Evolutionary conservation across 257 asterid genomes (phyloP).

Genomic region (Cinchona pubescens): DNA sequence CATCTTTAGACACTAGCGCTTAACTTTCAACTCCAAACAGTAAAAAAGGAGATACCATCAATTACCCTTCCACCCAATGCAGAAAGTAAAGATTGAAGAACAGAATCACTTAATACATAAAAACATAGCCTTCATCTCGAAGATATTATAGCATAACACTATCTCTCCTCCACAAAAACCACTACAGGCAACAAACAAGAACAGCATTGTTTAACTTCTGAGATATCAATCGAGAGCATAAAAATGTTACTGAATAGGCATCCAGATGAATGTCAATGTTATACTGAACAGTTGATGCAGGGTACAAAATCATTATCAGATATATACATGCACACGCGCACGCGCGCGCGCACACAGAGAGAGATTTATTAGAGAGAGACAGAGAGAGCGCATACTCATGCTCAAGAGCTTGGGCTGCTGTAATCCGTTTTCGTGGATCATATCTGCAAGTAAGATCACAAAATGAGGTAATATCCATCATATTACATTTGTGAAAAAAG

Average conservation of each 20-base stretch:
- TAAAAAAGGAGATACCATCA: not conserved
- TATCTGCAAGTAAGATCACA: slow-evolving; percentile 59
- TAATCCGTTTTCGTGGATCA: slow-evolving; percentile 87
- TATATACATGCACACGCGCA: not conserved
- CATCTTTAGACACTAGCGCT: too few species aligned
- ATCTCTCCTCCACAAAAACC: not conserved
- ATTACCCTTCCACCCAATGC: not conserved
- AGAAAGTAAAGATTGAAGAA: not conserved
- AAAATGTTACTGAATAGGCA: not conserved
- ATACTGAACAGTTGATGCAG: not conserved
- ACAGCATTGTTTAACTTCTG: not conserved
- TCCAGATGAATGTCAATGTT: not conserved
- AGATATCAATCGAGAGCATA: not conserved
- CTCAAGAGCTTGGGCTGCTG: slow-evolving; percentile 95
- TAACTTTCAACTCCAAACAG: not conserved
- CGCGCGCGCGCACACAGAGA: not conserved
- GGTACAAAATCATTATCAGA: not conserved
- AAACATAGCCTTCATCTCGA: not conserved
- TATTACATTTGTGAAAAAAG: not conserved
- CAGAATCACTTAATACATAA: not conserved
- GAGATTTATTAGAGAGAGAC: slow-evolving; percentile 13
- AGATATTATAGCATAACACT: not conserved
- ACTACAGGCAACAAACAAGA: not conserved
- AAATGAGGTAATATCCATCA: not conserved
- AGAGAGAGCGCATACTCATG: slow-evolving; percentile 69